Base-by-base conservation (phyloP, 805 yeast species). In the Clavispora phyllophila region DNA sequence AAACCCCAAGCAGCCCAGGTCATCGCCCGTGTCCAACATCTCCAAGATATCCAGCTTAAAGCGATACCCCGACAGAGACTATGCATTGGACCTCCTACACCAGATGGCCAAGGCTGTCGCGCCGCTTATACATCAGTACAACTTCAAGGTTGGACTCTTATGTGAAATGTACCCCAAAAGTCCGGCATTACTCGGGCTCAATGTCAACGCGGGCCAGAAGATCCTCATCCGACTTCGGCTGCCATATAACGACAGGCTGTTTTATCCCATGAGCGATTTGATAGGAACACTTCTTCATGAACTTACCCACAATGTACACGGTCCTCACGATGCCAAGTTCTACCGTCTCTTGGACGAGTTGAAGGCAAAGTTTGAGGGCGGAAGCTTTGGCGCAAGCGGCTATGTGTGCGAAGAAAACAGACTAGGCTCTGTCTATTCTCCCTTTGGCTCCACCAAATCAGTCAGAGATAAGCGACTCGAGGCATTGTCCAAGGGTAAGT, bases 241-340 rank as follows among this genome's bases (percentile, higher is more conserved):
- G 24, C 77, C 80, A 6, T 60, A 65, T 17, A 76, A 84, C 52
- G 62, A 61, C n/a, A 43, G 61, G 12, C 61, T 58, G 61, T 89
- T 90, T 58, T 58, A 81, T 15, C 82, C 89, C 1, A 65, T 82
- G 61, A 72, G 79, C 3, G 81, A 80, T 39, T 63, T 90, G 2
- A 57, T 90, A 20, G 96, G 89, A 1, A 88, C 96, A 0, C 76
- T 89, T 80, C 66, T 91, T 5, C 98, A 91, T 61, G 98, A 91
- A 59, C 68, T 91, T 33, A 77, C 87, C 2, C 98, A 91, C 59
- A 90, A 88, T 58, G 58, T 71, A 17, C 67, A 68, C 54, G 96
- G 96, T 0, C 85, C 95, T 0, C 98, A 91, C 57, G 84, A 91
- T 65, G 75, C 65, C 2, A 64, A 63, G 45, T 91, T 91, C 57